Evolutionary conservation across 768 basidiomycete species (phyloP).

Genomic region (Tricholoma flavovirens): DNA sequence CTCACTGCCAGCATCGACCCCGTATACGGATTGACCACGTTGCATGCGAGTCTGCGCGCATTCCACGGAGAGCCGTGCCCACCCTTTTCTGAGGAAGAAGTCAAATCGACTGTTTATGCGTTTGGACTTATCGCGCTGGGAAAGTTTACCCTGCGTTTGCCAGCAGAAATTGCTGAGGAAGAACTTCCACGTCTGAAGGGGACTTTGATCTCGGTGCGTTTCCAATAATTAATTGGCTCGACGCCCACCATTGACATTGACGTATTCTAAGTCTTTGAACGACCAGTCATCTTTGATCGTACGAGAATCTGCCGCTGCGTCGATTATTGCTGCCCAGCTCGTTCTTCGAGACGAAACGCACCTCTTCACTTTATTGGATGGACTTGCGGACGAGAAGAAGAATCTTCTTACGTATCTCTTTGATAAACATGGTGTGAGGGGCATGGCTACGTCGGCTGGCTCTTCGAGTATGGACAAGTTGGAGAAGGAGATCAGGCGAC

Average conservation of each 20-base stretch:
- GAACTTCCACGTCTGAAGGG: conserved; percentile 72
- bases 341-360: conserved; percentile 80
- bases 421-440: conserved; percentile 78
- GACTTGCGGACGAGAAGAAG: conserved; percentile 85
- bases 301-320: conserved; percentile 76
- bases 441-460: conserved; percentile 28
- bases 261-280: conserved; percentile 72
- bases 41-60: conserved; percentile 64
- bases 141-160: conserved; percentile 76
- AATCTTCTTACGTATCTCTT: conserved; percentile 86
- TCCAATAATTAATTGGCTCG: not conserved
- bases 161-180: conserved; percentile 81
- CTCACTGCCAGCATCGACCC: conserved; percentile 70
- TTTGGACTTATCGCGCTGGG: conserved; percentile 82
- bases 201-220: conserved; percentile 63
- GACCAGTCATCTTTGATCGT: conserved; percentile 69
- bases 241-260: not conserved
- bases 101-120: conserved; percentile 64
- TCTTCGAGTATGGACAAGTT: conserved; percentile 60
- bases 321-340: conserved; percentile 79
- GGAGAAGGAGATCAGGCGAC: conserved; percentile 73
- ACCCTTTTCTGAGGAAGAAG: conserved; percentile 36
- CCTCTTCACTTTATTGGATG: conserved; percentile 74
- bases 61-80: conserved; percentile 54
- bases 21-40: conserved; percentile 78